Conservation (phyloP, 2,329 filamentous ascomycete genomes). For the Exophiala phaeomuriformis region DNA sequence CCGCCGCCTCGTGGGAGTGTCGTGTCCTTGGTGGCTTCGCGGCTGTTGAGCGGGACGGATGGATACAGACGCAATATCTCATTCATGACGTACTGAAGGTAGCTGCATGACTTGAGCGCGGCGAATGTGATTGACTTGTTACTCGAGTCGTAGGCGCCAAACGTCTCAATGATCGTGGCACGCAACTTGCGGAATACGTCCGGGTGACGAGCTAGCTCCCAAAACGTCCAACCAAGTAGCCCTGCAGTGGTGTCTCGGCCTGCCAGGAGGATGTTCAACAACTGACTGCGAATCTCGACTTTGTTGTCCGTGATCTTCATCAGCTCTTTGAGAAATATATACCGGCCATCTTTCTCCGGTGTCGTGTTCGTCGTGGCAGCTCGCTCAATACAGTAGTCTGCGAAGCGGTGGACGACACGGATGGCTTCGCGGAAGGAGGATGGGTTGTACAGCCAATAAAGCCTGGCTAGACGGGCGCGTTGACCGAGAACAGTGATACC, state of each 20-base stretch:
- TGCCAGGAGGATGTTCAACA: conserved; percentile 47
- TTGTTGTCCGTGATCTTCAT: conserved; percentile 39
- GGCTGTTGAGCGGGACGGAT: conserved; percentile 45
- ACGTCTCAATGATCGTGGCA: conserved; percentile 31
- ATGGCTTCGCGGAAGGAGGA: conserved; percentile 36
- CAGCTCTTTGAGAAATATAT: conserved; percentile 46
- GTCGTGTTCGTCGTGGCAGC: conserved; percentile 27
- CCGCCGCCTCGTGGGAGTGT: conserved; percentile 45
- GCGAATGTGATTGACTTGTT: conserved; percentile 10
- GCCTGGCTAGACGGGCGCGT: conserved; percentile 27
- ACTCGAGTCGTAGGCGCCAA: conserved; percentile 35
- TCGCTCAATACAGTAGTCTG: conserved; percentile 34
- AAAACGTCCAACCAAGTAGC: conserved; percentile 41
- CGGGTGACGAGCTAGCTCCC: conserved; percentile 39
- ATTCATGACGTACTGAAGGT: conserved; percentile 27
- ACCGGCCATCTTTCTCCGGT: conserved; percentile 29
- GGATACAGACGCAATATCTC: conserved; percentile 43
- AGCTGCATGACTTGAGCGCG: conserved; percentile 17
- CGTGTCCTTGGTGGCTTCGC: conserved; percentile 44
- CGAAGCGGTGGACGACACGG: conserved; percentile 40
- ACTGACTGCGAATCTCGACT: conserved; percentile 39
- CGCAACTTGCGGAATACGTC: conserved; percentile 34
- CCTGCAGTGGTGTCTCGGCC: conserved; percentile 49
- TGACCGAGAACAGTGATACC: conserved; percentile 25
- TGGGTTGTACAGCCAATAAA: conserved; percentile 35